Evolutionary conservation across 148 eudicot species (phyloP).

Genomic region (Drosera capensis): DNA sequence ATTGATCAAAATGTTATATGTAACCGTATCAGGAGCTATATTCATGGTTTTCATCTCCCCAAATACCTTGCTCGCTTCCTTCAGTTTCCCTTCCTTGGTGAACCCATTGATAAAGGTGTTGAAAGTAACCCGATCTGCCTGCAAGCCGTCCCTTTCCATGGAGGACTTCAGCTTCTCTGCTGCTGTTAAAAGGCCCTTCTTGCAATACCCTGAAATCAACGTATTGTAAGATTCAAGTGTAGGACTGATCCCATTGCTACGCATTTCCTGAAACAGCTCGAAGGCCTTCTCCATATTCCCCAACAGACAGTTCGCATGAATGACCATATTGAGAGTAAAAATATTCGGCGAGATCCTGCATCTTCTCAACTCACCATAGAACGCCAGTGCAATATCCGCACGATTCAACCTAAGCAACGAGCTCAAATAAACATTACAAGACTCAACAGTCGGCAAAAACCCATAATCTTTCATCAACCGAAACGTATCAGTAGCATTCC

Average conservation of each 20-base stretch:
- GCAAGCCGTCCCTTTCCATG: constrained; percentile 47
- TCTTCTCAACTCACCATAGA: constrained; percentile 32
- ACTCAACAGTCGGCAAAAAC: constrained; percentile 54
- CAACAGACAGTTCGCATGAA: constrained; percentile 36
- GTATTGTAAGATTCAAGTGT: constrained; percentile 33
- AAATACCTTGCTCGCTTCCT: constrained; percentile 52
- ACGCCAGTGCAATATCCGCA: constrained; percentile 32
- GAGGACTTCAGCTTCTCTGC: constrained; percentile 41
- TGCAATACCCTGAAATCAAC: constrained; percentile 47
- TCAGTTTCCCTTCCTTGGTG: constrained; percentile 48
- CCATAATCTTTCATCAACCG: constrained; percentile 54
- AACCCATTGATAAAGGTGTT: constrained; percentile 66
- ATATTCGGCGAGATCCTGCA: constrained; percentile 39
- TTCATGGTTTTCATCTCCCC: constrained; percentile 44
- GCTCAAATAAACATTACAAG: constrained; percentile 64
- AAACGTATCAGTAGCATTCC: constrained; percentile 39
- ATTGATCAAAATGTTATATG: constrained; percentile 53
- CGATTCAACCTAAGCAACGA: constrained; percentile 37
- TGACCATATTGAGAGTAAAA: constrained; percentile 59
- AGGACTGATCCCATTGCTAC: constrained; percentile 29
- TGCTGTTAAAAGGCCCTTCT: constrained; percentile 29
- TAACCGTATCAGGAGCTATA: constrained; percentile 37
- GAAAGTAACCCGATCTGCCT: constrained; percentile 34
- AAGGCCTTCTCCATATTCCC: constrained; percentile 47
- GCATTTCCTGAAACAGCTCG: constrained; percentile 42